These are phyloP conservation scores for Platismatia glauca DNA, from an alignment of 495 filamentous ascomycete genomes.

Conservation along the genomic window DNA sequence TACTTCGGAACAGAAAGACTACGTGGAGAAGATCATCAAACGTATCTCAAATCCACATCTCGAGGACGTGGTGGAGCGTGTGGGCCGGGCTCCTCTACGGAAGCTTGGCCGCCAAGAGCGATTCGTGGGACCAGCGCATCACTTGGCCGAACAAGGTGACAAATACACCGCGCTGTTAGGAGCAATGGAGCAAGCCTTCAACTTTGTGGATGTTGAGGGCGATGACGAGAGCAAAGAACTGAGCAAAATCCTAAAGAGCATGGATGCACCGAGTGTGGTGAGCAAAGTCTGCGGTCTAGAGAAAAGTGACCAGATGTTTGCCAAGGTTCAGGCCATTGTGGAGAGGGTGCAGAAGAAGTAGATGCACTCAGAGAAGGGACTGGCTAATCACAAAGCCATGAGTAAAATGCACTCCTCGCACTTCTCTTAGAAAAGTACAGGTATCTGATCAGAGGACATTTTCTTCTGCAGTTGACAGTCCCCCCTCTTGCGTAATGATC, in stretches of 20 bases:
- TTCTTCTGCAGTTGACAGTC: neutral
- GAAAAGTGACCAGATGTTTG: conserved; percentile 61
- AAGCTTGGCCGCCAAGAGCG: conserved; percentile 90
- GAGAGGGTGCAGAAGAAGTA: conserved; percentile 58
- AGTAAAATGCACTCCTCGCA: conserved; percentile 1
- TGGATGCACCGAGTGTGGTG: conserved; percentile 57
- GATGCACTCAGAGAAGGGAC: neutral
- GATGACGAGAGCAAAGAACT: conserved; percentile 80
- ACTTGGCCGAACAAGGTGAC: conserved; percentile 69
- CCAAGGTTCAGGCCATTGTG: conserved; percentile 60
- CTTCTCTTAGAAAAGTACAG: neutral
- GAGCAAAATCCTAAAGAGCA: conserved; percentile 69
- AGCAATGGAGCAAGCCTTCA: conserved; percentile 75
- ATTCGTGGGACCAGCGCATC: conserved; percentile 83
- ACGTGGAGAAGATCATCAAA: conserved; percentile 83
- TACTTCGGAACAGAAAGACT: conserved; percentile 68
- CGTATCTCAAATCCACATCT: conserved; percentile 94
- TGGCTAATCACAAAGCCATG: conserved; percentile 2
- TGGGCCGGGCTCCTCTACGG: conserved; percentile 86
- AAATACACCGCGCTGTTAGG: conserved; percentile 61
- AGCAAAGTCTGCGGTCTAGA: conserved; percentile 67
- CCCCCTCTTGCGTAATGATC: neutral
- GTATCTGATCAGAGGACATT: neutral
- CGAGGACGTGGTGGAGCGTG: conserved; percentile 86
- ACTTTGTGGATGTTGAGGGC: conserved; percentile 83